Evolutionary conservation across 352 stramenopile species (phyloP).

Genomic region (Pythium utonaiense): DNA sequence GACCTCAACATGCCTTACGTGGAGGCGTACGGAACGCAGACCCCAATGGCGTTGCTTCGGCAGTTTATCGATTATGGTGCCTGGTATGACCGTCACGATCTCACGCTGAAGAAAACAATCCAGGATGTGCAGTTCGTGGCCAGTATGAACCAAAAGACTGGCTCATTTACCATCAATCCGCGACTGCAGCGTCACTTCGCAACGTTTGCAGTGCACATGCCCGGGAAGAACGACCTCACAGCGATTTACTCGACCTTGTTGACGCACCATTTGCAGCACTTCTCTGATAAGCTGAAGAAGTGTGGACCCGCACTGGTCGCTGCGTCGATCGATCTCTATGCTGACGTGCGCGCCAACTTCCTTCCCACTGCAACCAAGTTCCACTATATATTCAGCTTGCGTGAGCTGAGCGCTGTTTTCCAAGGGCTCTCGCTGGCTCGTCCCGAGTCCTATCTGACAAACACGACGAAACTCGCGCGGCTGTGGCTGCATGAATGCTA

Average conservation of each 20-base stretch:
- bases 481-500: conserved; percentile 92
- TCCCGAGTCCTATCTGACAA: conserved; percentile 57
- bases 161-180: conserved; percentile 85
- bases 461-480: conserved; percentile 60
- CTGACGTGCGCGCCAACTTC: conserved; percentile 72
- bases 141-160: conserved; percentile 91
- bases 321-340: conserved; percentile 83
- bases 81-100: conserved; percentile 89
- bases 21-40: conserved; percentile 90
- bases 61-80: conserved; percentile 91
- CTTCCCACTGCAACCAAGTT: conserved; percentile 90
- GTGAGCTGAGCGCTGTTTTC: conserved; percentile 86
- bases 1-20: conserved; percentile 89
- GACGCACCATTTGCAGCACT: conserved; percentile 59
- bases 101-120: conserved; percentile 85
- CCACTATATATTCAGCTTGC: conserved; percentile 92
- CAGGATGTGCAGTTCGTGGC: conserved; percentile 86
- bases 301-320: conserved; percentile 58
- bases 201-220: conserved; percentile 69
- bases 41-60: conserved; percentile 80
- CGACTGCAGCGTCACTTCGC: conserved; percentile 89
- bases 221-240: conserved; percentile 54
- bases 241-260: conserved; percentile 71
- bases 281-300: conserved; percentile 80
- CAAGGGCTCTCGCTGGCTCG: conserved; percentile 74